phyloP scores from a whole-genome alignment of 2,329 filamentous ascomycete genomes.

The Capronia coronata region DNA sequence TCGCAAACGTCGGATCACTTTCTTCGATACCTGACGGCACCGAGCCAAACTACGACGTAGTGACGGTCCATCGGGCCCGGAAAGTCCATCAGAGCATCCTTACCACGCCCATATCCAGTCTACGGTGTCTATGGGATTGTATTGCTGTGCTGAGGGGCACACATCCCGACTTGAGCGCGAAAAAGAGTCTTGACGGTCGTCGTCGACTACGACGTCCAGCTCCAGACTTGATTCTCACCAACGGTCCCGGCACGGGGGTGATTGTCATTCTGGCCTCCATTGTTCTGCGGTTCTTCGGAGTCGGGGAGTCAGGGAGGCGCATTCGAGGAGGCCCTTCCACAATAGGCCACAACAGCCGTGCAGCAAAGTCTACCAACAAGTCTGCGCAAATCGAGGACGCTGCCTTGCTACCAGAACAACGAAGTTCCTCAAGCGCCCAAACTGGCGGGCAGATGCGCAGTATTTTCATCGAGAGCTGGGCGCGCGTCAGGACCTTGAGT shows the following conservation, averaged over 20 bases:
- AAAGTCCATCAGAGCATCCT: constrained; percentile 68
- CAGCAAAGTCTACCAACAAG: too few relatives aligned
- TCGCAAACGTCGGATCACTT: constrained; percentile 75
- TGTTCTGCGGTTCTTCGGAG: constrained; percentile 49
- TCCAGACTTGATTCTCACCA: constrained; percentile 74
- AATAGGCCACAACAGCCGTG: too few relatives aligned
- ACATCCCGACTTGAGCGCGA: constrained; percentile 28
- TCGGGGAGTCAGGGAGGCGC: too few relatives aligned
- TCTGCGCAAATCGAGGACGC: too few relatives aligned
- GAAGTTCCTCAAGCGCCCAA: background rate
- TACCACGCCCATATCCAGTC: constrained; percentile 52
- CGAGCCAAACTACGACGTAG: constrained; percentile 58
- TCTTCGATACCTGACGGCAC: constrained; percentile 36
- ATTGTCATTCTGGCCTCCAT: constrained; percentile 59
- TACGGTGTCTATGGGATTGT: constrained; percentile 60
- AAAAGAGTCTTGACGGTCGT: too few relatives aligned
- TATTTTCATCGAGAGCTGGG: constrained; percentile 90
- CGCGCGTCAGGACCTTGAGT: constrained; percentile 73
- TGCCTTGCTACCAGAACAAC: background rate
- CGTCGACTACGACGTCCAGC: too few relatives aligned
- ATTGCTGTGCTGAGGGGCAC: constrained; percentile 48
- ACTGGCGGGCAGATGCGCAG: constrained; percentile 59
- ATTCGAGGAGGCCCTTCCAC: too few relatives aligned
- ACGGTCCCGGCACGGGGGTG: constrained; percentile 83
- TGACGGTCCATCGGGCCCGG: constrained; percentile 67